Evolutionary conservation across 2,329 filamentous ascomycete species (phyloP).

Genomic region (Aspergillus costaricaensis): DNA sequence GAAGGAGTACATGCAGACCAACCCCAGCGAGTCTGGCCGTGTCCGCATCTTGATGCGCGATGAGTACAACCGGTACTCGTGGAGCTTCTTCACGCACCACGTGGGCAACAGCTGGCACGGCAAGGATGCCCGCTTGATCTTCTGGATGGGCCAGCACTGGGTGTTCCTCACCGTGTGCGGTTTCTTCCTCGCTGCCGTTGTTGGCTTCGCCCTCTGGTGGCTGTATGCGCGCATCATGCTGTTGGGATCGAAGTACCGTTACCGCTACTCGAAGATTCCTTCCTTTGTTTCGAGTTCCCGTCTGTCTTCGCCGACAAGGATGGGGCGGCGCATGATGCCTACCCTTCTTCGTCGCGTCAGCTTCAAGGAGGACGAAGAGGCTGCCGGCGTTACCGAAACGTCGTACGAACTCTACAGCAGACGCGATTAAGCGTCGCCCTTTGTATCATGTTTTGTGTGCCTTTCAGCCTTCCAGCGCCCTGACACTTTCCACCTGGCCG

Average conservation of each 20-base stretch:
- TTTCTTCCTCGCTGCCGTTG: conserved; percentile 51
- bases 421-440: conserved; percentile 29
- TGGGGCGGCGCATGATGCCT: conserved; percentile 37
- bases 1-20: conserved; percentile 67
- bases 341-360: conserved; percentile 41
- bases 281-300: conserved; percentile 29
- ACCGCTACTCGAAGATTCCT: conserved; percentile 40
- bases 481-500: conserved; percentile 29
- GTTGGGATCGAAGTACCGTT: conserved; percentile 43
- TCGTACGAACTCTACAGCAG: conserved; percentile 43
- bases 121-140: conserved; percentile 64
- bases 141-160: conserved; percentile 64
- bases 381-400: conserved; percentile 33
- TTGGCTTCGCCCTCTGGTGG: conserved; percentile 54
- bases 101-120: conserved; percentile 67
- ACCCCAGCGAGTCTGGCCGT: conserved; percentile 49
- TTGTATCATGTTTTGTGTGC: conserved; percentile 10
- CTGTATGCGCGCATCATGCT: conserved; percentile 51
- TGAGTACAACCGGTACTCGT: conserved; percentile 67
- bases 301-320: conserved; percentile 37
- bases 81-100: conserved; percentile 72
- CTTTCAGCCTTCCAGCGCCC: conserved; percentile 17
- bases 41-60: conserved; percentile 69
- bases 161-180: conserved; percentile 56
- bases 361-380: conserved; percentile 46